Base-by-base conservation (phyloP, 1,139 yeast genomes). In the Pneumocystis oryctolagi region DNA sequence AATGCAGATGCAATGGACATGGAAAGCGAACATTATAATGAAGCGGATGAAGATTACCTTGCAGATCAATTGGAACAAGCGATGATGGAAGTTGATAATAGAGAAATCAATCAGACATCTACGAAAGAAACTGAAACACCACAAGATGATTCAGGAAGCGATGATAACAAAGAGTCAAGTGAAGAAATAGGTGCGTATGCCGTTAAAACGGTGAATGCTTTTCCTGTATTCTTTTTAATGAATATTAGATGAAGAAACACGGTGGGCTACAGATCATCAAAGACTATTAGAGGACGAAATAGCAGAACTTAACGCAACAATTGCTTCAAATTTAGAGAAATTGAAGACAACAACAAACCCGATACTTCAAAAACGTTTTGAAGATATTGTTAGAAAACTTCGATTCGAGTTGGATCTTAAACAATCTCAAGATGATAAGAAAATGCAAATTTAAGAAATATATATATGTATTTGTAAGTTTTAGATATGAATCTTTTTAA, bases 221-320 rank as follows among this genome's bases (percentile, higher is more conserved):
- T 58, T 18, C 20, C 20, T 25, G n/a, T 9, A 2, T 28, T 9
- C 32, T 37, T 25, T 30, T 35, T 9, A 60, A 39, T 61, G 72
- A 31, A 5, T 37, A 72, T 67, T 70, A 68, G 76, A 74, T 60
- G 77, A 74, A 37, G 79, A 71, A 61, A 71, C 68, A 70, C 71
- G 71, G 69, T 80, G 73, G 65, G 78, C 71, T 20, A 75, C 81
- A 65, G 89, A 87, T 67, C 95, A 87, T 69, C 82, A 82, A 68
- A 89, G 86, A 70, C 79, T 89, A 69, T 77, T 92, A 65, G 83
- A 83, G 66, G 97, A 90, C 72, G 97, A 90, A 72, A 84, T 94
- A 63, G 77, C 80, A 16, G 98, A 94, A 71, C 78, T 94, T 67
- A 90, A 87, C 70, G 76, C 82, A 58, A 90, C 92, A 0, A 87